phyloP scores from a whole-genome alignment of 805 yeast genomes.

The Teunomyces atbi region DNA sequence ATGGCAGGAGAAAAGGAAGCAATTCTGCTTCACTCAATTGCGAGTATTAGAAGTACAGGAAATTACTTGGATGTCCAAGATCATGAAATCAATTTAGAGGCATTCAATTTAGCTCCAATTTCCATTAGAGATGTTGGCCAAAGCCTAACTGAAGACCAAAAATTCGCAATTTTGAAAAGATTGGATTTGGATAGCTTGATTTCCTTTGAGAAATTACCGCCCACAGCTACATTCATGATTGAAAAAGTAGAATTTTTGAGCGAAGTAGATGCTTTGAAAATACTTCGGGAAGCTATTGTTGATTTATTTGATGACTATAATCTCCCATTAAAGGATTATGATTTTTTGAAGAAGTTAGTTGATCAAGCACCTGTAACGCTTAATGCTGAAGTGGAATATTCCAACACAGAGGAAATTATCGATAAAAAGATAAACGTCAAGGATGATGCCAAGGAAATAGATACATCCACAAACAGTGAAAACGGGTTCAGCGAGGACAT shows the following conservation, averaged over 20 bases:
- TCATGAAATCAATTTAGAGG: constrained; percentile 11
- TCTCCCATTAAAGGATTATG: constrained; percentile 27
- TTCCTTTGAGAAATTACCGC: constrained; percentile 28
- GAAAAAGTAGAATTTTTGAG: constrained; percentile 36
- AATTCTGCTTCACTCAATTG: background rate
- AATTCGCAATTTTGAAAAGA: constrained; percentile 24
- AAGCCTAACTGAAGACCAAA: constrained; percentile 23
- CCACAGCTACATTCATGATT: constrained; percentile 37
- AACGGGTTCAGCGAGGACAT: background rate
- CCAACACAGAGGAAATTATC: background rate
- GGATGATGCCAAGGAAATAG: background rate
- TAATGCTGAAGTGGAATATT: background rate
- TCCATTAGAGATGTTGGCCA: constrained; percentile 26
- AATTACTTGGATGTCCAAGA: constrained; percentile 9
- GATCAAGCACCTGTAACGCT: background rate
- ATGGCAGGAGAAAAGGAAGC: background rate
- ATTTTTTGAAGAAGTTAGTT: constrained; percentile 21
- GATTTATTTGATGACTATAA: constrained; percentile 40
- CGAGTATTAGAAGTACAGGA: constrained; percentile 2
- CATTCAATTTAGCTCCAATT: constrained; percentile 19
- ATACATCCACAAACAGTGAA: background rate
- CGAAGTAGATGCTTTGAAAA: constrained; percentile 37
- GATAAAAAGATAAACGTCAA: background rate
- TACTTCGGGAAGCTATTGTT: constrained; percentile 37
- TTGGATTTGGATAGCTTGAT: constrained; percentile 25